Evolutionary conservation across 164 flowering plant species (phyloP).

Genomic region (Malania oleifera): DNA sequence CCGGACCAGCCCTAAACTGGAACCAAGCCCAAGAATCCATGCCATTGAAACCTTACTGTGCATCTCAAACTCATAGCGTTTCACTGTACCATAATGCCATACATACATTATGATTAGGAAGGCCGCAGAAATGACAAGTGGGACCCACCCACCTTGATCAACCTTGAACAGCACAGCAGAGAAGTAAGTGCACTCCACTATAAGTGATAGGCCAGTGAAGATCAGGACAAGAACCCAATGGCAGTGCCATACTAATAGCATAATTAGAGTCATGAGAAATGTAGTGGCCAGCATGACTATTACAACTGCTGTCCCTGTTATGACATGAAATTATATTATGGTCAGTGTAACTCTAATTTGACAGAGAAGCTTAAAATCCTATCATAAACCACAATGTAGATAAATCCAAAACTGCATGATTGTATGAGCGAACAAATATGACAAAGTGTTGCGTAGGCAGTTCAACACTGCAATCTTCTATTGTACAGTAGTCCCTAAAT

Average conservation of each 20-base stretch:
- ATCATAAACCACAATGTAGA: too few relatives aligned
- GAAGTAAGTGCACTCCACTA: conserved; percentile 69
- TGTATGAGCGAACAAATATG: too few relatives aligned
- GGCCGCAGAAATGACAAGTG: conserved; percentile 80
- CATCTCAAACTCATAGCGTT: conserved; percentile 89
- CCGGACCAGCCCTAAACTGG: conserved; percentile 89
- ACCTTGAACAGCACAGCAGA: conserved; percentile 81
- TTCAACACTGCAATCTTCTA: too few relatives aligned
- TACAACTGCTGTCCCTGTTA: conserved; percentile 77
- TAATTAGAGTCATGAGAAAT: conserved; percentile 67
- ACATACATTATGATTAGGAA: conserved; percentile 78
- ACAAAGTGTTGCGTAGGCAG: too few relatives aligned
- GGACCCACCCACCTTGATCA: conserved; percentile 99
- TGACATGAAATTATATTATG: not conserved
- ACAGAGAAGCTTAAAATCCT: too few relatives aligned
- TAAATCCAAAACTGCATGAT: too few relatives aligned
- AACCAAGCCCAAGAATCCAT: conserved; percentile 95
- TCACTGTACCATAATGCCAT: conserved; percentile 93
- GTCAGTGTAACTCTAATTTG: not conserved
- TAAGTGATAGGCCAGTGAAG: conserved; percentile 51
- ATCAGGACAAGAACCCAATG: conserved; percentile 77
- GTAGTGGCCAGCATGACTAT: conserved; percentile 85
- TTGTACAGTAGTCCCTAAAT: too few relatives aligned
- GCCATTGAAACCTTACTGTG: conserved; percentile 95
- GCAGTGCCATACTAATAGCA: conserved; percentile 89